Percentiles rank a stretch among this genome's conserved stretches.
Evolutionary conservation across 257 asterid species (phyloP).

Genomic region (Linderniella brevidens): DNA sequence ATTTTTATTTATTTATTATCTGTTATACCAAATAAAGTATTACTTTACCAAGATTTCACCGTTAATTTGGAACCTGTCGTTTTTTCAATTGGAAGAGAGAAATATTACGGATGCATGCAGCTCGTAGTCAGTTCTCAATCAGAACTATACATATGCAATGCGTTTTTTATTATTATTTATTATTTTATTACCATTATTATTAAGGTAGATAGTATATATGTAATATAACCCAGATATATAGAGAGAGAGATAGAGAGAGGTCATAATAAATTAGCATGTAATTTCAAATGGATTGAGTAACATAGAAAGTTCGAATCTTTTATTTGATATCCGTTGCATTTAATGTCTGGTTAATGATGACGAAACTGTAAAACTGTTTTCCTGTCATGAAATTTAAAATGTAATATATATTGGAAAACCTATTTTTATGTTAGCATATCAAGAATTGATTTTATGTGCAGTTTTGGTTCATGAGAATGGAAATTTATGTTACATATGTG

Average conservation of each 20-base stretch:
- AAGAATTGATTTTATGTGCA: background rate
- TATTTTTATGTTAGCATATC: conserved; percentile 3
- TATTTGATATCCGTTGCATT: conserved; percentile 28
- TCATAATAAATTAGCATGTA: conserved; percentile 6
- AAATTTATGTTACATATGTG: conserved; percentile 9
- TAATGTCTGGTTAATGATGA: conserved; percentile 28
- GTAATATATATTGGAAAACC: conserved; percentile 5
- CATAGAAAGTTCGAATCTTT: conserved; percentile 8
- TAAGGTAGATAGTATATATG: too few relatives aligned
- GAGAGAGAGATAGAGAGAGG: too few relatives aligned
- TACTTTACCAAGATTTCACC: conserved; percentile 19
- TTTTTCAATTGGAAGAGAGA: background rate
- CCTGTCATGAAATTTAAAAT: conserved; percentile 6
- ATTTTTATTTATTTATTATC: conserved; percentile 4
- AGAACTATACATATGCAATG: conserved; percentile 1
- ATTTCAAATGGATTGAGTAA: background rate
- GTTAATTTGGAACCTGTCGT: conserved; percentile 17
- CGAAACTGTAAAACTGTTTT: conserved; percentile 22
- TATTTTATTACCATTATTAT: too few relatives aligned
- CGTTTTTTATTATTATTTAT: background rate
- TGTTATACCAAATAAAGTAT: conserved; percentile 15
- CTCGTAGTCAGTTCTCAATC: conserved; percentile 15
- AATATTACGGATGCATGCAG: background rate
- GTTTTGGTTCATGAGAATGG: conserved; percentile 12
- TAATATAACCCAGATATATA: background rate